Conservation (phyloP, 1,284 basidiomycete species). For the Lentinus polychrous region DNA sequence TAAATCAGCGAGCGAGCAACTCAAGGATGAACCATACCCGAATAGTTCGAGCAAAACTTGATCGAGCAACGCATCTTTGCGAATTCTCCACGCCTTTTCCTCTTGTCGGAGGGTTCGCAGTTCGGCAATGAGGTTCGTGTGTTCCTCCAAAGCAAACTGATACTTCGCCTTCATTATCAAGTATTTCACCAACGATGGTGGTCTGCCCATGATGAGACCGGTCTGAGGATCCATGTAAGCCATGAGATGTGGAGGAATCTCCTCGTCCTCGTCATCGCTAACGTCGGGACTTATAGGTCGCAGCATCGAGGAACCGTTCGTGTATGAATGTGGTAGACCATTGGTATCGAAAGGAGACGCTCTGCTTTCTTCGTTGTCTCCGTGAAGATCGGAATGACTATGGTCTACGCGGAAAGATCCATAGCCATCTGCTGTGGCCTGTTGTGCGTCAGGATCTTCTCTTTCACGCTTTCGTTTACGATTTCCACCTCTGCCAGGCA, state of each 20-base stretch:
- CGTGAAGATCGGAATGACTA: constrained; percentile 32
- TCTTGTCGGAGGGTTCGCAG: constrained; percentile 48
- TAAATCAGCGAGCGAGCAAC: neutral
- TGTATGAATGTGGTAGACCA: constrained; percentile 3
- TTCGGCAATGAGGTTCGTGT: constrained; percentile 57
- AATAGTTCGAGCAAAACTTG: constrained; percentile 22
- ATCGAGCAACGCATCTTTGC: constrained; percentile 23
- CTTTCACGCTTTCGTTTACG: constrained; percentile 51
- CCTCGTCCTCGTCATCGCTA: constrained; percentile 26
- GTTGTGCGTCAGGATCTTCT: constrained; percentile 21
- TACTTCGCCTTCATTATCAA: constrained; percentile 75
- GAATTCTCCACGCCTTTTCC: constrained; percentile 30
- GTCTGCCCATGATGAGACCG: constrained; percentile 51
- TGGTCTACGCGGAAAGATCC: constrained; percentile 61
- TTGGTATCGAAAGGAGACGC: constrained; percentile 19
- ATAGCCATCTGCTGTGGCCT: constrained; percentile 30
- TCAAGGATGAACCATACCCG: constrained; percentile 16
- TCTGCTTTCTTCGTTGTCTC: constrained; percentile 23
- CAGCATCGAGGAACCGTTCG: constrained; percentile 3
- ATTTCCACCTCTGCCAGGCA: constrained; percentile 62
- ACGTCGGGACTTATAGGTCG: constrained; percentile 21
- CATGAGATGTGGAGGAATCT: constrained; percentile 45
- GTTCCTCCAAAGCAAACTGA: constrained; percentile 52
- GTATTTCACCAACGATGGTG: constrained; percentile 60
- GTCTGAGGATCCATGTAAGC: constrained; percentile 44